Evolutionary conservation across 257 asterid genomes (phyloP).

Genomic region (Eucommia ulmoides): DNA sequence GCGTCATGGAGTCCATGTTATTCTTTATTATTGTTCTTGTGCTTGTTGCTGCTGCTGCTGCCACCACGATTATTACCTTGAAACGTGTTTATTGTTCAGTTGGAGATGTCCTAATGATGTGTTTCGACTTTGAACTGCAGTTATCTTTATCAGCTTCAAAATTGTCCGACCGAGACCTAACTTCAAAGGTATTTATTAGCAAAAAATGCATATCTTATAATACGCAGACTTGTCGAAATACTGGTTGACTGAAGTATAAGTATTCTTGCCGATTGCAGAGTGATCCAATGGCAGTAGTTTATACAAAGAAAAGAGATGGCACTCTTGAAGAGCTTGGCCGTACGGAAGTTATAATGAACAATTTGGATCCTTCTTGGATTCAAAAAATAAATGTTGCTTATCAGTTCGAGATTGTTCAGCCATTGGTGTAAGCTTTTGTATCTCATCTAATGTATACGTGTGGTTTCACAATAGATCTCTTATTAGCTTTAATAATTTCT

Average conservation of each 20-base stretch:
- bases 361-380: constrained; percentile 61
- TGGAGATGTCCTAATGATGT: too few relatives aligned
- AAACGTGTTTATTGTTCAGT: too few relatives aligned
- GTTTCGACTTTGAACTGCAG: too few relatives aligned
- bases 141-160: constrained; percentile 72
- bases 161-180: constrained; percentile 47
- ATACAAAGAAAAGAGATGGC: constrained; percentile 56
- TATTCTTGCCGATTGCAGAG: constrained; percentile 41
- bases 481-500: constrained; percentile 1
- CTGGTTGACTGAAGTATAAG: neutral
- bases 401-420: constrained; percentile 77
- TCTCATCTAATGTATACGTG: neutral
- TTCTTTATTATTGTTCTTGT: too few relatives aligned
- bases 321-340: constrained; percentile 74
- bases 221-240: neutral
- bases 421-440: constrained; percentile 39
- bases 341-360: constrained; percentile 79
- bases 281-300: constrained; percentile 86
- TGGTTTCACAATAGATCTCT: neutral
- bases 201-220: neutral
- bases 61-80: too few relatives aligned
- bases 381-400: constrained; percentile 48
- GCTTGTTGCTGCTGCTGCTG: too few relatives aligned
- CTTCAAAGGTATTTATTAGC: constrained; percentile 46
- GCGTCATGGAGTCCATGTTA: too few relatives aligned